A percentile compares a stretch with the other conserved stretches of the same genome.
Conservation (phyloP, 495 filamentous ascomycete genomes). For the Clohesyomyces aquaticus region DNA sequence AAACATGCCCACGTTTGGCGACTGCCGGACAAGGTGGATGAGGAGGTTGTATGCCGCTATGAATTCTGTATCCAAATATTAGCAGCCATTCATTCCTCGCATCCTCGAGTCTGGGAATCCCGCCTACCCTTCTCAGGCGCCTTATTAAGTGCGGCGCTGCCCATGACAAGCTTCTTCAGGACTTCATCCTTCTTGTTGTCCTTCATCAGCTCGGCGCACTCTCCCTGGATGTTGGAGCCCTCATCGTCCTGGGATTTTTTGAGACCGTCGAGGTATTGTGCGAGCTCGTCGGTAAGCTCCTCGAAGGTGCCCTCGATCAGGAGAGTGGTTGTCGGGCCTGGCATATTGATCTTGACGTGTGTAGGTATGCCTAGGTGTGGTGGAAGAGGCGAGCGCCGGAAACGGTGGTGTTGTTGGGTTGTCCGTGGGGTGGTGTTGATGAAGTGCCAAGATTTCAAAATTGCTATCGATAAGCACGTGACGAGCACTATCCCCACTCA, state of each 20-base stretch:
- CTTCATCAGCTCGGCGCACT: conserved; percentile 74
- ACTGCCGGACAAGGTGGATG: conserved; percentile 85
- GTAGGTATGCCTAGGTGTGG: neutral
- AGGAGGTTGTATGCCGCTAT: conserved; percentile 94
- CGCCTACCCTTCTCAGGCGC: conserved; percentile 80
- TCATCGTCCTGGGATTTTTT: conserved; percentile 58
- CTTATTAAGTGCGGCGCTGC: conserved; percentile 69
- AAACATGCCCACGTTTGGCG: conserved; percentile 78
- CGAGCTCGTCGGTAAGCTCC: conserved; percentile 87
- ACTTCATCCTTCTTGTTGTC: conserved; percentile 68
- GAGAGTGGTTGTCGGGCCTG: conserved; percentile 54
- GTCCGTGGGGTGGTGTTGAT: neutral
- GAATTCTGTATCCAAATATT: conserved; percentile 65
- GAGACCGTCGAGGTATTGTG: conserved; percentile 74
- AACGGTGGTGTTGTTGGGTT: conserved; percentile 9
- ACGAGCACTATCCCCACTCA: neutral
- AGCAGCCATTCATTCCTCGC: neutral
- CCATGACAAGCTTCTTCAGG: conserved; percentile 82
- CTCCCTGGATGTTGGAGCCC: conserved; percentile 63
- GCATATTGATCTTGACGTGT: conserved; percentile 41
- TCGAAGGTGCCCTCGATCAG: conserved; percentile 91
- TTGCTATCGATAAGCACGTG: conserved; percentile 15
- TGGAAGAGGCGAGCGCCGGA: neutral
- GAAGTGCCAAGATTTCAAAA: conserved; percentile 24
- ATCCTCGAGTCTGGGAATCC: neutral